These are phyloP conservation scores for Kluyveromyces siamensis DNA, from an alignment of 805 yeast genomes.

Conservation along the genomic window DNA sequence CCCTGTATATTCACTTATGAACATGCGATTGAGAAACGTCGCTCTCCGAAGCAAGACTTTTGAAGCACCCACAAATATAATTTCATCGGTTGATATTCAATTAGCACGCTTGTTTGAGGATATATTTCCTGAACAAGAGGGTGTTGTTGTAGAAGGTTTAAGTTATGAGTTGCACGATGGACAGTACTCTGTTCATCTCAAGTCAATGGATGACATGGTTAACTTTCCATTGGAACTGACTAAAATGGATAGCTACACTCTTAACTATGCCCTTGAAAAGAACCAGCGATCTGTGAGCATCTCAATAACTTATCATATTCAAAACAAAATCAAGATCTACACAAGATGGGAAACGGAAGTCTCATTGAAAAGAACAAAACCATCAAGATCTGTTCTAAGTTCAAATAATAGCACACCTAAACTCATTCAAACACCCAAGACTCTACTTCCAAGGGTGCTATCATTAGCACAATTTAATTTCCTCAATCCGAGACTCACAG, in stretches of 20 bases:
- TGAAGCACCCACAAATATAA: slow-evolving; percentile 7
- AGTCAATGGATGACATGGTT: slow-evolving; percentile 13
- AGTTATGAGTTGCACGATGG: slow-evolving; percentile 16
- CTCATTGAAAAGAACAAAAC: slow-evolving; percentile 15
- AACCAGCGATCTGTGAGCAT: slow-evolving; percentile 20
- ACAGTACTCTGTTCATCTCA: slow-evolving; percentile 11
- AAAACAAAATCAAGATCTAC: slow-evolving; percentile 7
- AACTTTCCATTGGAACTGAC: slow-evolving; percentile 14
- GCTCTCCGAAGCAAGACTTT: slow-evolving; percentile 10
- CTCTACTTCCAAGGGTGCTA: slow-evolving; percentile 1
- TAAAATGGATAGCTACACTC: slow-evolving; percentile 20
- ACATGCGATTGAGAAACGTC: slow-evolving; percentile 25
- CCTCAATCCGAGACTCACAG: slow-evolving; percentile 12
- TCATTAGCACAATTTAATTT: slow-evolving; percentile 15
- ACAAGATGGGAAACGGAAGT: slow-evolving; percentile 28
- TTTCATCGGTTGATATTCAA: slow-evolving; percentile 28
- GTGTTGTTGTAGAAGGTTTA: neutral
- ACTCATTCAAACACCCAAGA: slow-evolving; percentile 1
- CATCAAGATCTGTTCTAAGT: neutral
- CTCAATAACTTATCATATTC: slow-evolving; percentile 12
- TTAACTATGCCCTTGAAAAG: slow-evolving; percentile 22
- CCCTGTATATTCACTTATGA: slow-evolving; percentile 25
- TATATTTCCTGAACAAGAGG: neutral
- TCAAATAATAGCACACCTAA: slow-evolving; percentile 2
- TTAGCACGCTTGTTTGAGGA: slow-evolving; percentile 3